These are phyloP conservation scores for Kodamaea neixiangensis DNA, from an alignment of 805 yeast species.

Conservation along the genomic window DNA sequence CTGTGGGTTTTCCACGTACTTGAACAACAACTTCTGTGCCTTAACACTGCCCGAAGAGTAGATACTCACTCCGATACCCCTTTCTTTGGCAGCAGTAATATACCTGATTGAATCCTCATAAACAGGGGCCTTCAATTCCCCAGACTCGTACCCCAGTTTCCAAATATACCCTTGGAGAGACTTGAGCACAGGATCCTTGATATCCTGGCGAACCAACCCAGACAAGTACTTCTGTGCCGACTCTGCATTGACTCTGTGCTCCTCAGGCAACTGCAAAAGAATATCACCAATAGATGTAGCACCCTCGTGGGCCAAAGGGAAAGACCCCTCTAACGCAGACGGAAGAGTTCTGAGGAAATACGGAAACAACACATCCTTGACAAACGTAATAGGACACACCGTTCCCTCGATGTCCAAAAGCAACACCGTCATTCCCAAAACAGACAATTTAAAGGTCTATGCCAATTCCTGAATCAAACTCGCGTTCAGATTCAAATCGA, in stretches of 20 bases:
- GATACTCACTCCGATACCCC: conserved; percentile 51
- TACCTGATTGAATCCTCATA: conserved; percentile 69
- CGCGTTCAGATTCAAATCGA: not conserved
- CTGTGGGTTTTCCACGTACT: conserved; percentile 50
- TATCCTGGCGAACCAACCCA: conserved; percentile 60
- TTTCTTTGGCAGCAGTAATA: conserved; percentile 29
- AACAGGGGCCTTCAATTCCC: conserved; percentile 75
- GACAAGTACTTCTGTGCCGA: conserved; percentile 50
- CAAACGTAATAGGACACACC: conserved; percentile 88
- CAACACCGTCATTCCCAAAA: not conserved
- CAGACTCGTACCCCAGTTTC: conserved; percentile 76
- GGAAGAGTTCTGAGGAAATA: conserved; percentile 60
- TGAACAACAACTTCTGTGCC: conserved; percentile 81
- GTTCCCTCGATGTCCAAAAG: conserved; percentile 82
- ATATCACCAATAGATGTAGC: conserved; percentile 29
- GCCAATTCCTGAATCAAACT: conserved; percentile 7
- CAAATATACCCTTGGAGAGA: conserved; percentile 82
- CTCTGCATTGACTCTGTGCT: conserved; percentile 24
- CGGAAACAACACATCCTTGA: conserved; percentile 75
- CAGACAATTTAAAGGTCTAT: not conserved
- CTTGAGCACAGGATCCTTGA: conserved; percentile 78
- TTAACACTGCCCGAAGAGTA: conserved; percentile 89
- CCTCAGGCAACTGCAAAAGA: conserved; percentile 49
- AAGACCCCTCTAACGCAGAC: conserved; percentile 29
- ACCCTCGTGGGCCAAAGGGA: conserved; percentile 21